Percentiles rank a stretch among this genome's conserved stretches.
These are phyloP conservation scores for Nothophytophthora sp. DNA, from an alignment of 352 stramenopile genomes.

Conservation along the genomic window DNA sequence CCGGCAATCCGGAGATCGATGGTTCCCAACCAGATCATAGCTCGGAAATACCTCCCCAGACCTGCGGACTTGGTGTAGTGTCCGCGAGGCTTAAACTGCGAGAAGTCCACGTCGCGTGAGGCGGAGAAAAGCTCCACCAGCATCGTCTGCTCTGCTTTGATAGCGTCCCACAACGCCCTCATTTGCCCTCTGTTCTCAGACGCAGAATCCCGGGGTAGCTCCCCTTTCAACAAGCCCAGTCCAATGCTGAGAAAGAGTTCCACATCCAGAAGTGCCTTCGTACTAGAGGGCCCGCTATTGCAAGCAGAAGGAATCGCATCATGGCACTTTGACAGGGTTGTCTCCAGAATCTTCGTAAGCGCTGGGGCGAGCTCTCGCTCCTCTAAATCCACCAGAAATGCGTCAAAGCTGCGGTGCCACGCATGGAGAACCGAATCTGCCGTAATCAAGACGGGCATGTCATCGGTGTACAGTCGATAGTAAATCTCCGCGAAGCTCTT, in stretches of 20 bases:
- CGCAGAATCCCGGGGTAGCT: not conserved
- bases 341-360: not conserved
- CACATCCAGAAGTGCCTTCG: not conserved
- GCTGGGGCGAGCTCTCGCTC: not conserved
- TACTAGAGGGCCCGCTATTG: not conserved
- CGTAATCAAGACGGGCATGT: conserved; percentile 26
- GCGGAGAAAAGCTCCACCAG: not conserved
- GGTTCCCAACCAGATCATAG: conserved; percentile 5
- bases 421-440: conserved; percentile 23
- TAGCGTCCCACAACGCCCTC: not conserved
- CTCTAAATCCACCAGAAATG: conserved; percentile 15
- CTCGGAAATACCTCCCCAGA: conserved; percentile 3
- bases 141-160: not conserved
- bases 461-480: conserved; percentile 18
- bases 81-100: conserved; percentile 8
- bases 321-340: too few relatives aligned
- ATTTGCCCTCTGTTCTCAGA: too few relatives aligned
- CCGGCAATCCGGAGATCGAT: conserved; percentile 8
- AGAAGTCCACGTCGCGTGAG: conserved; percentile 5
- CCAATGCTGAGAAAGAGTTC: conserved; percentile 4
- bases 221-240: not conserved
- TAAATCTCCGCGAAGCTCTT: conserved; percentile 26
- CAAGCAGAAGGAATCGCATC: not conserved
- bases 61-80: conserved; percentile 8
- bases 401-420: conserved; percentile 29